Conservation (phyloP, 768 basidiomycete genomes). For the Russula ochroleuca region DNA sequence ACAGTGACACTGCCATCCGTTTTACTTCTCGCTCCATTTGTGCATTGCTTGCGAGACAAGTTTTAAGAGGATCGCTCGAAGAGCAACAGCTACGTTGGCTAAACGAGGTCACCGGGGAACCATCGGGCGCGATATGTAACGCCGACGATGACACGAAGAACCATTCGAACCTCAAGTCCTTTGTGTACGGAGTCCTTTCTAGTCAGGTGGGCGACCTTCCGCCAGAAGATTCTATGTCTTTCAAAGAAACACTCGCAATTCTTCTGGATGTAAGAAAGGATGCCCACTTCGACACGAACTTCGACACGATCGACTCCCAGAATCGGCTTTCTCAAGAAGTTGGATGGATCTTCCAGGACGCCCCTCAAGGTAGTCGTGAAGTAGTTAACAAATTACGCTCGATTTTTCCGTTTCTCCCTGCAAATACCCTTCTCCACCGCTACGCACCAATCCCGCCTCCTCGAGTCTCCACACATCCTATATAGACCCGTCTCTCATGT, state of each 20-base stretch:
- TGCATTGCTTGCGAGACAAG: not conserved
- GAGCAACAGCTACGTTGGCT: not conserved
- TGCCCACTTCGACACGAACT: not conserved
- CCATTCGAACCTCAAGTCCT: not conserved
- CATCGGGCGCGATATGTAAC: not conserved
- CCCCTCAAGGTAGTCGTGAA: not conserved
- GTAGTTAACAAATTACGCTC: not conserved
- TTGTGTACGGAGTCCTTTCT: not conserved
- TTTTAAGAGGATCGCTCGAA: not conserved
- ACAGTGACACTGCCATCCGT: not conserved
- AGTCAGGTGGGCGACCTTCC: not conserved
- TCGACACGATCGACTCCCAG: not conserved
- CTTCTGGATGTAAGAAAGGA: not conserved
- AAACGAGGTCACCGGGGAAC: not conserved
- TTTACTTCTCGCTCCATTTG: not conserved
- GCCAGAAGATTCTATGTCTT: not conserved
- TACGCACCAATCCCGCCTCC: too few species aligned
- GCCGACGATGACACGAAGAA: not conserved
- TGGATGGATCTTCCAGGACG: not conserved
- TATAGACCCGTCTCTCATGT: too few species aligned
- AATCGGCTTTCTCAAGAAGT: not conserved
- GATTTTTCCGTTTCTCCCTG: not conserved
- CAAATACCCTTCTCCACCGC: too few species aligned
- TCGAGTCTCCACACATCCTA: conserved; percentile 50
- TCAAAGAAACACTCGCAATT: not conserved